Conservation (phyloP, 2,329 filamentous ascomycete genomes). For the Diaporthe vexans region DNA sequence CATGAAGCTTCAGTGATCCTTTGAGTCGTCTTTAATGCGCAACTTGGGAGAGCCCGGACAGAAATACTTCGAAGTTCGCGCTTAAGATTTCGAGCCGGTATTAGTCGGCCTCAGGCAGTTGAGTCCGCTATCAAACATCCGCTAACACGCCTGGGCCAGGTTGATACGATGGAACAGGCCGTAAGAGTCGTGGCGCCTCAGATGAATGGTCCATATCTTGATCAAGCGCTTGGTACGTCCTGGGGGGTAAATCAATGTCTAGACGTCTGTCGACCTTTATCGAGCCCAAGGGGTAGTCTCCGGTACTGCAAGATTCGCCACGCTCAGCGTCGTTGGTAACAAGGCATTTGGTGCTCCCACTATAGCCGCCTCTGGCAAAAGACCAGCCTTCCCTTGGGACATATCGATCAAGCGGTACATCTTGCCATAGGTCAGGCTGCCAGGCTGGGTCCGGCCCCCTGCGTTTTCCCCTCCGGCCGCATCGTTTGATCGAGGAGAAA, state of each 20-base stretch:
- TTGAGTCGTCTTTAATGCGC: no score
- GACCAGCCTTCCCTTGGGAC: not conserved
- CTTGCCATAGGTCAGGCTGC: not conserved
- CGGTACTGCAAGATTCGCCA: not conserved
- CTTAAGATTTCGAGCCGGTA: not conserved
- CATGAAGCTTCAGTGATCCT: not conserved
- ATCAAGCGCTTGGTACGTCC: not conserved
- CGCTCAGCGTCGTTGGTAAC: not conserved
- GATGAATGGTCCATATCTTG: no score
- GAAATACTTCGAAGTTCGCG: no score
- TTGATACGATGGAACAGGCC: not conserved
- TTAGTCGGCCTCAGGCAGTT: not conserved
- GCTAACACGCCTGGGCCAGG: not conserved
- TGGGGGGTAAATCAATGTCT: not conserved
- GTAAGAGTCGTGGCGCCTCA: no score
- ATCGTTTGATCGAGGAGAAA: not conserved
- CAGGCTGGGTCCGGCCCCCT: not conserved
- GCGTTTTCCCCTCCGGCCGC: not conserved
- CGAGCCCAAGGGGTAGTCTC: not conserved
- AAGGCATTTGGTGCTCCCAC: not conserved
- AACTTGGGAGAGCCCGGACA: no score
- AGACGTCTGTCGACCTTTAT: not conserved
- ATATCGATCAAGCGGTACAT: not conserved
- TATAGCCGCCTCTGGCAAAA: no score
- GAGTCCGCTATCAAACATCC: not conserved